Evolutionary conservation across 2,329 filamentous ascomycete genomes (phyloP).

Genomic region (Epicoccum nigrum): DNA sequence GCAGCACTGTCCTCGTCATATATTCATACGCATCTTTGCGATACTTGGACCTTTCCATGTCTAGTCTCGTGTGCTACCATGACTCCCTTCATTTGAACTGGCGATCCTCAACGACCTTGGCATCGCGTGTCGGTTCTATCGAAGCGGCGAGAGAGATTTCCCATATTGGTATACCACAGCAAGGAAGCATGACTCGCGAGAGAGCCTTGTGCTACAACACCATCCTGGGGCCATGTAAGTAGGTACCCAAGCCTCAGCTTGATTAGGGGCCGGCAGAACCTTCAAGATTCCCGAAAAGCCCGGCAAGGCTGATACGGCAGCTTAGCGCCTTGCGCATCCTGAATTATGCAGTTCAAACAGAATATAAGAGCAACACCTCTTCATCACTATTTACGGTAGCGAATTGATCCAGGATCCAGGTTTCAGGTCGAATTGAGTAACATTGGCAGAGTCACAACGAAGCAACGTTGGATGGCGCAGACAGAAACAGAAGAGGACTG

Average conservation of each 20-base stretch:
- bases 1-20: neutral
- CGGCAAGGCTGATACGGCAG: conserved; percentile 21
- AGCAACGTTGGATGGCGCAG: conserved; percentile 17
- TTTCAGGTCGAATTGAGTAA: conserved; percentile 40
- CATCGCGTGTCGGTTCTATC: neutral
- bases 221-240: neutral
- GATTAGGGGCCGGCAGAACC: conserved; percentile 8
- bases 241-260: neutral
- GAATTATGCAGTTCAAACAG: conserved; percentile 18
- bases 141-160: neutral
- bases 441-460: conserved; percentile 29
- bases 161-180: neutral
- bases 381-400: conserved; percentile 23
- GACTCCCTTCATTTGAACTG: neutral
- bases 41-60: neutral
- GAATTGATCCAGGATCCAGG: conserved; percentile 39
- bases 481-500: conserved; percentile 17
- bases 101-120: neutral
- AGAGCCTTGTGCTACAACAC: neutral
- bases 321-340: conserved; percentile 28
- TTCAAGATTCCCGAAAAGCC: conserved; percentile 8
- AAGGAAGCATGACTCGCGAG: neutral
- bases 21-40: neutral
- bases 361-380: conserved; percentile 17
- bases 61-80: conserved; percentile 2